phyloP scores from a whole-genome alignment of 352 stramenopile genomes.

The Pythium chondricola region DNA sequence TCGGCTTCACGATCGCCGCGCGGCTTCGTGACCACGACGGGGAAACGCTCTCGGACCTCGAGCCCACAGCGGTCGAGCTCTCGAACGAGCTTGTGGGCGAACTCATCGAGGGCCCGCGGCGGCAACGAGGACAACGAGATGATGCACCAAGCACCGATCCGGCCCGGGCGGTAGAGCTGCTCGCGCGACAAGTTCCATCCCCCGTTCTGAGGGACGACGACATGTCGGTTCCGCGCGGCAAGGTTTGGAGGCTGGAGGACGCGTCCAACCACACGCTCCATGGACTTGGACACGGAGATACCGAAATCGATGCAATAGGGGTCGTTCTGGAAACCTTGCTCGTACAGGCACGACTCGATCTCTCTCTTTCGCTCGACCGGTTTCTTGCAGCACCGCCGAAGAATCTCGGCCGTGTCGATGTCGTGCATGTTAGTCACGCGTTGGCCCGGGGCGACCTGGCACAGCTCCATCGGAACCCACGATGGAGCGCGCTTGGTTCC shows the following conservation, averaged over 20 bases:
- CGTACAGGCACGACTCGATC: neutral
- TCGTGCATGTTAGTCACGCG: neutral
- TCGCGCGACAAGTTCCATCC: slow-evolving; percentile 1
- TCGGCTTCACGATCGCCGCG: neutral
- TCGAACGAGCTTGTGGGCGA: neutral
- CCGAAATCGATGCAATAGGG: slow-evolving; percentile 7
- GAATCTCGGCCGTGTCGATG: slow-evolving; percentile 2
- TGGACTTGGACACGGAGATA: neutral
- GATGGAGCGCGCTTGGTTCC: neutral
- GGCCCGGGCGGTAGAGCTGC: slow-evolving; percentile 1
- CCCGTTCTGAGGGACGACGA: neutral
- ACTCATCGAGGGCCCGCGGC: neutral
- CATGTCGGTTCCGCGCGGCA: neutral
- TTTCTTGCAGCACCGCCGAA: slow-evolving; percentile 1
- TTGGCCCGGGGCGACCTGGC: slow-evolving; percentile 8
- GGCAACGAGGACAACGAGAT: slow-evolving; percentile 5
- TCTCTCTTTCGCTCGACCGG: neutral
- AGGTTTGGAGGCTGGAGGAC: slow-evolving; percentile 6
- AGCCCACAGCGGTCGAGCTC: neutral
- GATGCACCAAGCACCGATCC: slow-evolving; percentile 4
- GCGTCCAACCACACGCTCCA: slow-evolving; percentile 2
- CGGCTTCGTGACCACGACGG: neutral
- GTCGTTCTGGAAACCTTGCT: slow-evolving; percentile 10
- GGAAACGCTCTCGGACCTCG: no score
- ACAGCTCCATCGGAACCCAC: slow-evolving; percentile 16